phyloP scores from a whole-genome alignment of 2,329 filamentous ascomycete genomes.

The Fusarium sp. region DNA sequence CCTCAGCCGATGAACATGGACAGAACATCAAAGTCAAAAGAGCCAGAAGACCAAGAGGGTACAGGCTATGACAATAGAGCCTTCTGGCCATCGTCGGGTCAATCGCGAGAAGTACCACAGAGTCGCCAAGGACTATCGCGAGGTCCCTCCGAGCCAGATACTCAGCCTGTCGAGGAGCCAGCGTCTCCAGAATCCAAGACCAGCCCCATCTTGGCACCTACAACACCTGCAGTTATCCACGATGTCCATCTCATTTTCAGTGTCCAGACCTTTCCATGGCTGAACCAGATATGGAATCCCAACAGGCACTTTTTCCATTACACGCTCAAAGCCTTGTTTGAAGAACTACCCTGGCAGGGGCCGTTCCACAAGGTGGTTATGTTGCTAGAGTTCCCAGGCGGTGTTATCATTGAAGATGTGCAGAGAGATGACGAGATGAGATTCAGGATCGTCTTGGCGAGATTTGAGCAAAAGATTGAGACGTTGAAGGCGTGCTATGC shows the following conservation, averaged over 20 bases:
- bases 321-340: not conserved
- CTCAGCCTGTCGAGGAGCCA: not conserved
- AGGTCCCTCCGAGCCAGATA: not conserved
- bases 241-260: conserved; percentile 1
- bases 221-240: not conserved
- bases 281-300: not conserved
- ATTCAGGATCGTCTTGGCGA: conserved; percentile 1
- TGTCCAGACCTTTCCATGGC: conserved; percentile 3
- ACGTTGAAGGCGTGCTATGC: not conserved
- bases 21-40: not conserved
- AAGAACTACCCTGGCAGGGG: not conserved
- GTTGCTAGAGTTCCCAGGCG: not conserved
- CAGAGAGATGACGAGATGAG: not conserved
- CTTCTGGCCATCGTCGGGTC: rapidly evolving
- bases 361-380: not conserved
- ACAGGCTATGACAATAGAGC: not conserved
- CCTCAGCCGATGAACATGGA: not conserved
- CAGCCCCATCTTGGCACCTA: rapidly evolving
- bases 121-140: rapidly evolving
- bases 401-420: not conserved
- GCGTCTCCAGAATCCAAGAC: not conserved
- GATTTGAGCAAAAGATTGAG: not conserved
- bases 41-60: not conserved
- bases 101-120: not conserved
- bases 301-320: not conserved